These are phyloP conservation scores for Colletotrichum graminicola DNA, from an alignment of 2,329 filamentous ascomycete species.

Conservation along the genomic window DNA sequence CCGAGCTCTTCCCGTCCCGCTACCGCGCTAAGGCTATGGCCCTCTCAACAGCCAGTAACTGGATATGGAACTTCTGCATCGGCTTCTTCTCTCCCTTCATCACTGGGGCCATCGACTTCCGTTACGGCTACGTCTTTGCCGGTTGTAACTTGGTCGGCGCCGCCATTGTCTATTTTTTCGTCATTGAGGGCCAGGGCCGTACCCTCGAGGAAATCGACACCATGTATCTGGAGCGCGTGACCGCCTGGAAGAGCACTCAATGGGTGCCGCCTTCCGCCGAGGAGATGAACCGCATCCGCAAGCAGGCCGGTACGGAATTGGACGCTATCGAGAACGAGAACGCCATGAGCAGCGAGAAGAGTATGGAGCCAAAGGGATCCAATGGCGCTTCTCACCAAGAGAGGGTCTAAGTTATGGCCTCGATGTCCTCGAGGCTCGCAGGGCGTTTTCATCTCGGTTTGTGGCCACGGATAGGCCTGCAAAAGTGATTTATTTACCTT, in stretches of 20 bases:
- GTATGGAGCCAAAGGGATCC: constrained; percentile 10
- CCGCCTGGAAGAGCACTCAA: constrained; percentile 70
- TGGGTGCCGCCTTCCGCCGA: constrained; percentile 63
- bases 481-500: background rate
- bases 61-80: constrained; percentile 80
- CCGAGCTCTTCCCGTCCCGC: constrained; percentile 73
- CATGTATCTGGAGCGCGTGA: constrained; percentile 77
- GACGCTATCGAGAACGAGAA: constrained; percentile 44
- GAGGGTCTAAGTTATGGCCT: constrained; percentile 2
- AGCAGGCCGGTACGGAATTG: constrained; percentile 56
- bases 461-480: background rate
- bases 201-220: constrained; percentile 84
- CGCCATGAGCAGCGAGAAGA: constrained; percentile 29
- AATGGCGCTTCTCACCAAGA: constrained; percentile 27
- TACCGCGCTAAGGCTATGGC: constrained; percentile 73
- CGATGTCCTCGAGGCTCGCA: background rate
- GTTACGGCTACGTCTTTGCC: constrained; percentile 82
- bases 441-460: background rate
- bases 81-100: constrained; percentile 87
- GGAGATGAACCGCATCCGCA: constrained; percentile 57
- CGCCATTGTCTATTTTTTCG: constrained; percentile 80
- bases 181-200: constrained; percentile 79
- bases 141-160: constrained; percentile 76
- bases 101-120: constrained; percentile 76
- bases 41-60: constrained; percentile 71